Evolutionary conservation across 1,284 basidiomycete genomes (phyloP).

Genomic region (Agroathelia rolfsii): DNA sequence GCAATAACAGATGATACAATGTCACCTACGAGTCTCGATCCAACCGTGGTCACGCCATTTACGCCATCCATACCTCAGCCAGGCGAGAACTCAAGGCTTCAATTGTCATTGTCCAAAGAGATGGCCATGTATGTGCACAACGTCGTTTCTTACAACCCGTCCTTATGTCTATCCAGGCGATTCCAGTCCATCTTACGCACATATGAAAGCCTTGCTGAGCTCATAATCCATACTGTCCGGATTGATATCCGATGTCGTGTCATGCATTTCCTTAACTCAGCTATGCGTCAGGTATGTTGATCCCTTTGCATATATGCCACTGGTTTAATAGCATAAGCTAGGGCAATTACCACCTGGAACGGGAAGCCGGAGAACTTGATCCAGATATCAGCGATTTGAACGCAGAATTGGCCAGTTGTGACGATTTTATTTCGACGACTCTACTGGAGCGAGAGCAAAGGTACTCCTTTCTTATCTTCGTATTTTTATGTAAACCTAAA

Average conservation of each 20-base stretch:
- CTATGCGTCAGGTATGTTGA: slow-evolving; percentile 58
- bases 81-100: too few relatives aligned
- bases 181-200: slow-evolving; percentile 86
- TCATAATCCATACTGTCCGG: slow-evolving; percentile 83
- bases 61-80: slow-evolving; percentile 41
- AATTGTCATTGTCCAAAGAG: slow-evolving; percentile 72
- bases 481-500: not conserved
- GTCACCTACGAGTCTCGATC: slow-evolving; percentile 45
- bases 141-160: slow-evolving; percentile 2
- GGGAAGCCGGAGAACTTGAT: slow-evolving; percentile 85
- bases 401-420: slow-evolving; percentile 66
- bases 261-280: slow-evolving; percentile 74
- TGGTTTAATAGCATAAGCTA: slow-evolving; percentile 23
- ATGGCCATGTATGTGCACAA: slow-evolving; percentile 68
- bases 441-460: slow-evolving; percentile 56
- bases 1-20: slow-evolving; percentile 44
- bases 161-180: slow-evolving; percentile 42
- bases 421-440: slow-evolving; percentile 58
- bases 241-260: slow-evolving; percentile 83
- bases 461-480: slow-evolving; percentile 39
- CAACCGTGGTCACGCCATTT: slow-evolving; percentile 39
- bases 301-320: slow-evolving; percentile 2
- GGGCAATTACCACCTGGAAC: slow-evolving; percentile 77
- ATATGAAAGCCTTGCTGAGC: slow-evolving; percentile 79
- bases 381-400: slow-evolving; percentile 86